A percentile compares a stretch with the other conserved stretches of the same genome.
Evolutionary conservation across 2,329 filamentous ascomycete species (phyloP).

Genomic region (Eutypa lata): DNA sequence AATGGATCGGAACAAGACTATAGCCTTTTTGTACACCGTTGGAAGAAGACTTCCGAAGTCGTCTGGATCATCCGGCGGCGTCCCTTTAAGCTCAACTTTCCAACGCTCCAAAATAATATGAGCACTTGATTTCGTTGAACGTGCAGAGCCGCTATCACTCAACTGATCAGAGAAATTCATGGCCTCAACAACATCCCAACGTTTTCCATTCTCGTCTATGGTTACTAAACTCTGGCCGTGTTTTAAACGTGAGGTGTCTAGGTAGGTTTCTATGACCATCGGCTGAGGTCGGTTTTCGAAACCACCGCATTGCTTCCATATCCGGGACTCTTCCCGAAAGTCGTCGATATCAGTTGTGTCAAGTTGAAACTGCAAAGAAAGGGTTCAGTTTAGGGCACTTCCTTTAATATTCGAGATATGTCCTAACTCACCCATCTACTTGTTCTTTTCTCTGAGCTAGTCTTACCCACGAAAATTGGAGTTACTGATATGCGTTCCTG

Average conservation of each 20-base stretch:
- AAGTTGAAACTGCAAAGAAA: slow-evolving; percentile 76
- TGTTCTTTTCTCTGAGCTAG: slow-evolving; percentile 21
- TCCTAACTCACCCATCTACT: slow-evolving; percentile 29
- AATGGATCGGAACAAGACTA: slow-evolving; percentile 88
- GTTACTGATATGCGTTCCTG: slow-evolving; percentile 72
- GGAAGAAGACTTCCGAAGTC: slow-evolving; percentile 67
- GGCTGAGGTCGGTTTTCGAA: slow-evolving; percentile 75
- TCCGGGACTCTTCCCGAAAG: slow-evolving; percentile 74
- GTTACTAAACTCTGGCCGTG: slow-evolving; percentile 85
- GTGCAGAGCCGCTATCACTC: slow-evolving; percentile 42
- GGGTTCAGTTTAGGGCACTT: slow-evolving; percentile 6
- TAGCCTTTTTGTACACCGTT: slow-evolving; percentile 94
- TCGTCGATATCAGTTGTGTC: slow-evolving; percentile 90
- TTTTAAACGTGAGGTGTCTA: slow-evolving; percentile 76
- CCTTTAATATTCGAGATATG: not conserved
- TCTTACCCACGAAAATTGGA: slow-evolving; percentile 26
- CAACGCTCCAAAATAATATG: slow-evolving; percentile 89
- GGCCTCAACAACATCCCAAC: slow-evolving; percentile 87
- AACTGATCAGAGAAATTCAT: slow-evolving; percentile 62
- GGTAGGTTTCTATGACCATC: slow-evolving; percentile 84
- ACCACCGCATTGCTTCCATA: slow-evolving; percentile 79
- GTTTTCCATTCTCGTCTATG: slow-evolving; percentile 83
- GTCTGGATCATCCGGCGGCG: slow-evolving; percentile 43
- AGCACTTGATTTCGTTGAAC: slow-evolving; percentile 48
- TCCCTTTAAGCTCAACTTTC: slow-evolving; percentile 76